phyloP scores from a whole-genome alignment of 2,329 filamentous ascomycete species.

The Huntiella moniliformis region DNA sequence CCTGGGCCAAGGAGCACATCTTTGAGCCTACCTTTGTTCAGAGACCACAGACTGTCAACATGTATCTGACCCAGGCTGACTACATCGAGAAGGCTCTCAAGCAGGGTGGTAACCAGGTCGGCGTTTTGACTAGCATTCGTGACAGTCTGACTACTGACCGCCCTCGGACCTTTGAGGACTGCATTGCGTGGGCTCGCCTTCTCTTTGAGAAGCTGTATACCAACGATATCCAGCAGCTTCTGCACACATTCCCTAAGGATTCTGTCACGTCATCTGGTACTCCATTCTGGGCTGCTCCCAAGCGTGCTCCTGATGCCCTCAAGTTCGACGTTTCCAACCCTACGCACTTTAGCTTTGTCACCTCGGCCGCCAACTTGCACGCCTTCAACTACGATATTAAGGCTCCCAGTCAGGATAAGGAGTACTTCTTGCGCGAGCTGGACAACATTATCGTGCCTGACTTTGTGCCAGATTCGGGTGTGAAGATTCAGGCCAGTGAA shows the following conservation, averaged over 20 bases:
- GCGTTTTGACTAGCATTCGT: constrained; percentile 73
- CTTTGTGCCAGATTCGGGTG: constrained; percentile 71
- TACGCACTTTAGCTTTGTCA: constrained; percentile 74
- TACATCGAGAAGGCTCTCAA: constrained; percentile 76
- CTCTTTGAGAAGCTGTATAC: constrained; percentile 95
- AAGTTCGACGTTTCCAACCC: constrained; percentile 73
- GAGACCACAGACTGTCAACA: constrained; percentile 80
- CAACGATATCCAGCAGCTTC: constrained; percentile 84
- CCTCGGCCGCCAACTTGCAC: constrained; percentile 77
- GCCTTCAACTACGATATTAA: constrained; percentile 98
- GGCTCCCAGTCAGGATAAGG: constrained; percentile 50
- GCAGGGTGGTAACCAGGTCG: constrained; percentile 87
- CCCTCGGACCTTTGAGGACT: constrained; percentile 84
- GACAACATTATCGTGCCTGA: constrained; percentile 92
- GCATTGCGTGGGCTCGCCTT: constrained; percentile 82
- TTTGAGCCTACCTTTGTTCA: constrained; percentile 92
- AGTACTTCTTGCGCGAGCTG: constrained; percentile 59
- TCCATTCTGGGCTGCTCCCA: constrained; percentile 94
- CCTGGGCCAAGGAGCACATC: constrained; percentile 78
- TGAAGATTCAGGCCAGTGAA: constrained; percentile 95
- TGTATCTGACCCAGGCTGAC: constrained; percentile 80
- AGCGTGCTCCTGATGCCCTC: constrained; percentile 81
- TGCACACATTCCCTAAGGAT: constrained; percentile 96
- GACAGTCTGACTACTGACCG: constrained; percentile 86
- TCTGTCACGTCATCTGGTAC: constrained; percentile 72